Percentiles rank a stretch among this genome's conserved stretches.
phyloP scores from a whole-genome alignment of 345 rosid species.

The Eucalyptus albens region DNA sequence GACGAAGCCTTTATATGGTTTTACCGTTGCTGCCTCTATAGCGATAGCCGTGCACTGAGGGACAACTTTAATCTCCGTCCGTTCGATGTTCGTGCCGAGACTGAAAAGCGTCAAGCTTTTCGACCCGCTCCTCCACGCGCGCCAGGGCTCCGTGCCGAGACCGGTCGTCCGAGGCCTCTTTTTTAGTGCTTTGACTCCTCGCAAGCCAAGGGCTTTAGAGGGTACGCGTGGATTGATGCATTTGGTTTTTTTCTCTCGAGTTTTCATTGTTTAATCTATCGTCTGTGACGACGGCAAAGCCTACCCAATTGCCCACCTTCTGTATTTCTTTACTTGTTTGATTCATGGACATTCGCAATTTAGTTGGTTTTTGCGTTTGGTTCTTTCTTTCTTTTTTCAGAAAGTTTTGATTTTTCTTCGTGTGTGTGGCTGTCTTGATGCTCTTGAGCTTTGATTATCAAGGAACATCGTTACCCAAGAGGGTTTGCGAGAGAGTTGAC shows the following conservation, averaged over 20 bases:
- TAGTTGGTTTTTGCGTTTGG: background rate
- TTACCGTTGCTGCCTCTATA: background rate
- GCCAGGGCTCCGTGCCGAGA: background rate
- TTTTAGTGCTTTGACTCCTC: background rate
- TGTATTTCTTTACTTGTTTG: background rate
- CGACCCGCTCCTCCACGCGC: background rate
- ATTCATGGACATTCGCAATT: background rate
- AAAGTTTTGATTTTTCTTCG: background rate
- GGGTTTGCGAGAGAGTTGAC: background rate
- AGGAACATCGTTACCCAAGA: background rate
- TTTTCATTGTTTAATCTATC: background rate
- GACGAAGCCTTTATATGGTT: background rate
- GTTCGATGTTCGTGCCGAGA: background rate
- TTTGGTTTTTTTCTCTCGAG: background rate
- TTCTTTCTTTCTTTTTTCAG: no score
- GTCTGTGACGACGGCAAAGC: background rate
- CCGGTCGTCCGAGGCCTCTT: background rate
- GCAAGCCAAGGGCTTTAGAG: background rate
- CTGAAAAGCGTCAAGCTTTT: background rate
- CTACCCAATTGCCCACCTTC: background rate
- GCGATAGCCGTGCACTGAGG: background rate
- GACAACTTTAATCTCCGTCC: background rate
- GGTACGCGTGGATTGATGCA: background rate
- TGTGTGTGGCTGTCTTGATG: background rate
- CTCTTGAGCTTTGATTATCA: background rate